These are phyloP conservation scores for Torulaspora franciscae DNA, from an alignment of 805 yeast species.

Conservation along the genomic window DNA sequence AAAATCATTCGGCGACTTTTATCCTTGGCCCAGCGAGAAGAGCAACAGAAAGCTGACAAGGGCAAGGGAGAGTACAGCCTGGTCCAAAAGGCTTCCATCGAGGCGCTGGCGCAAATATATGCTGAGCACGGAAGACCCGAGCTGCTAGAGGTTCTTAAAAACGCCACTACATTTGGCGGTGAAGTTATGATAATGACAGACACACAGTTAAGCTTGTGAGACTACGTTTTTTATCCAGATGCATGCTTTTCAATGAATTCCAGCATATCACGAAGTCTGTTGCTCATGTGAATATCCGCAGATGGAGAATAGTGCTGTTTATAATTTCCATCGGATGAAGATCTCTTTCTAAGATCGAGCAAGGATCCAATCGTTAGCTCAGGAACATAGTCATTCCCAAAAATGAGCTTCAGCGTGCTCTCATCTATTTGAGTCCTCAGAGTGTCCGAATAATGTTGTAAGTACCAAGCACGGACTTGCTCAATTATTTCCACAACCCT, in stretches of 20 bases:
- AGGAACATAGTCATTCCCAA: slow-evolving; percentile 10
- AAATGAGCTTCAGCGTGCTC: slow-evolving; percentile 4
- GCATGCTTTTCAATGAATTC: slow-evolving; percentile 1
- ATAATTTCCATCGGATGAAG: not conserved
- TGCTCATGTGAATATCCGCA: slow-evolving; percentile 12
- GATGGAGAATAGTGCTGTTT: slow-evolving; percentile 8
- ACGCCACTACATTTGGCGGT: slow-evolving; percentile 1
- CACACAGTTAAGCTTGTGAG: slow-evolving; percentile 3
- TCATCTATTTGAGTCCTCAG: slow-evolving; percentile 1
- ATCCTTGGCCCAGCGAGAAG: slow-evolving; percentile 7
- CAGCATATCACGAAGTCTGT: slow-evolving; percentile 10
- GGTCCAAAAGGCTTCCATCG: slow-evolving; percentile 13
- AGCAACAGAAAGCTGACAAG: not conserved
- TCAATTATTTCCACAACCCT: slow-evolving; percentile 8
- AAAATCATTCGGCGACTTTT: slow-evolving; percentile 17
- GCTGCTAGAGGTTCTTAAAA: slow-evolving; percentile 1
- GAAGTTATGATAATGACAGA: slow-evolving; percentile 4
- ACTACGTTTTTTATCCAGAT: not conserved
- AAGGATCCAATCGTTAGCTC: slow-evolving; percentile 1
- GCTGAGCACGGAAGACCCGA: slow-evolving; percentile 15
- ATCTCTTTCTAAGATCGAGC: slow-evolving; percentile 1
- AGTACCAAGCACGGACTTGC: slow-evolving; percentile 7
- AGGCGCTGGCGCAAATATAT: slow-evolving; percentile 22
- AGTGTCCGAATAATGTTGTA: not conserved
- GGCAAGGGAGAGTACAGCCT: not conserved